Percentiles rank a stretch among this genome's conserved stretches.
phyloP scores from a whole-genome alignment of 495 filamentous ascomycete species.

The Talaromyces adpressus region DNA sequence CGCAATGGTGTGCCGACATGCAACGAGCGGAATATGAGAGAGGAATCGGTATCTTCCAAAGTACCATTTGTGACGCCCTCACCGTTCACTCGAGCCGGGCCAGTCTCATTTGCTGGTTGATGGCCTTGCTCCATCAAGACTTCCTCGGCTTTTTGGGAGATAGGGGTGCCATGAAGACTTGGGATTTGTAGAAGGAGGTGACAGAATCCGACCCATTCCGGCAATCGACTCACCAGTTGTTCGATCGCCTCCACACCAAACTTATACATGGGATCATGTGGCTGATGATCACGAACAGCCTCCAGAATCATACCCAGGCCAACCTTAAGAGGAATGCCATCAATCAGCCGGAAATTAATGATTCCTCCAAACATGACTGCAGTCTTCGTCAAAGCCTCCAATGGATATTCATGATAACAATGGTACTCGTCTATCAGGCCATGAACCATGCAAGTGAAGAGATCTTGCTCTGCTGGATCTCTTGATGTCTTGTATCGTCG shows the following conservation, averaged over 20 bases:
- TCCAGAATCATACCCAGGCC: slow-evolving; percentile 94
- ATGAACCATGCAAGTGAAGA: slow-evolving; percentile 98
- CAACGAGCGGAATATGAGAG: slow-evolving; percentile 63
- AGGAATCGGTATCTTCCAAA: slow-evolving; percentile 47
- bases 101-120: slow-evolving; percentile 25
- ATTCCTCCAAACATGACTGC: slow-evolving; percentile 96
- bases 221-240: slow-evolving; percentile 72
- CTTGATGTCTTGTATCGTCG: slow-evolving; percentile 77
- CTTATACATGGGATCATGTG: slow-evolving; percentile 89
- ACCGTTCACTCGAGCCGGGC: slow-evolving; percentile 29
- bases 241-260: slow-evolving; percentile 96
- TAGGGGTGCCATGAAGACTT: slow-evolving; percentile 74
- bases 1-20: slow-evolving; percentile 61
- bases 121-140: slow-evolving; percentile 59
- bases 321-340: slow-evolving; percentile 82
- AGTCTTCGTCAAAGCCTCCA: slow-evolving; percentile 88
- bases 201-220: slow-evolving; percentile 89
- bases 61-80: slow-evolving; percentile 55
- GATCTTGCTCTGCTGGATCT: slow-evolving; percentile 77
- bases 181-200: slow-evolving; percentile 72
- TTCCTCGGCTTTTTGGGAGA: slow-evolving; percentile 73
- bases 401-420: slow-evolving; percentile 88
- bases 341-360: slow-evolving; percentile 84
- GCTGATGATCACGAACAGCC: slow-evolving; percentile 73
- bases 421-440: slow-evolving; percentile 96